Conservation (phyloP, 2,329 filamentous ascomycete species). For the Drechmeria coniospora region DNA sequence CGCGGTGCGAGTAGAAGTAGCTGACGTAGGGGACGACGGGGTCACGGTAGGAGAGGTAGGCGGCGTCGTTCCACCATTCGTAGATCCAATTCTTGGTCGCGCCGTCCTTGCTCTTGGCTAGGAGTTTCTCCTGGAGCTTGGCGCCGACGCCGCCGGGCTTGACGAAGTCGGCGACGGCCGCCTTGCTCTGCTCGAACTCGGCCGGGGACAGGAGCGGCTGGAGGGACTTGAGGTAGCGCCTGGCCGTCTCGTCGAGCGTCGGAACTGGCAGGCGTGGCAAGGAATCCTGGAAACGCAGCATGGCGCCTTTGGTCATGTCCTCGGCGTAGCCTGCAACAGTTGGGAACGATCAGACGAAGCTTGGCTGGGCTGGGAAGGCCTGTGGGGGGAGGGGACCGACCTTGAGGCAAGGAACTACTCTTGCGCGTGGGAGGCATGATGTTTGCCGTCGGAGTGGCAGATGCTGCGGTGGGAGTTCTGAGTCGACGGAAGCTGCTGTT, state of each 20-base stretch:
- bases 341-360: neutral
- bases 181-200: slow-evolving; percentile 60
- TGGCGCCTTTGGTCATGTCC: slow-evolving; percentile 62
- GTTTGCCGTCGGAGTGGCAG: too few relatives aligned
- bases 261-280: slow-evolving; percentile 66
- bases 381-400: slow-evolving; percentile 16
- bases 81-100: slow-evolving; percentile 84
- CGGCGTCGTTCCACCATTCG: slow-evolving; percentile 96
- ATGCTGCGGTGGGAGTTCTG: slow-evolving; percentile 7
- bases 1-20: slow-evolving; percentile 98
- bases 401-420: slow-evolving; percentile 41
- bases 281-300: slow-evolving; percentile 78
- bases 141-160: slow-evolving; percentile 72
- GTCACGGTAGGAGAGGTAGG: slow-evolving; percentile 86
- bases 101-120: slow-evolving; percentile 65
- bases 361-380: neutral
- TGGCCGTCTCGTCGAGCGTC: slow-evolving; percentile 66
- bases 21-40: slow-evolving; percentile 95
- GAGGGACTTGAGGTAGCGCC: slow-evolving; percentile 66
- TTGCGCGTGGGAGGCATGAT: slow-evolving; percentile 40
- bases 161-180: slow-evolving; percentile 77
- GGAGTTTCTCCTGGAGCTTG: slow-evolving; percentile 73
- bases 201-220: slow-evolving; percentile 54
- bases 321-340: slow-evolving; percentile 54
- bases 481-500: slow-evolving; percentile 18